Percentiles rank a stretch among this genome's conserved stretches.
Evolutionary conservation across 2,329 filamentous ascomycete genomes (phyloP).

Genomic region (Teratosphaeria viscida): DNA sequence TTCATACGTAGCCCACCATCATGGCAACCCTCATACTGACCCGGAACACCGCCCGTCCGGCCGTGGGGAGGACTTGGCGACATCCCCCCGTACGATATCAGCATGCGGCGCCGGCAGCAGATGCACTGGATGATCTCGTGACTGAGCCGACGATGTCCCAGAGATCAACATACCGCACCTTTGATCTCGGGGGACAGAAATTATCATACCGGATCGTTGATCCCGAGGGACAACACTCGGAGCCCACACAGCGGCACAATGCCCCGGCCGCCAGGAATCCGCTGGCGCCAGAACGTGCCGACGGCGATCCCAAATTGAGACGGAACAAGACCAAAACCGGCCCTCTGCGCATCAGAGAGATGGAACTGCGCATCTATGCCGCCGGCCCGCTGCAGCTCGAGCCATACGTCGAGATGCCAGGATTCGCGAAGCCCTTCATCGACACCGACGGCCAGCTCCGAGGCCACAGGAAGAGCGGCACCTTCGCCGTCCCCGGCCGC

Average conservation of each 20-base stretch:
- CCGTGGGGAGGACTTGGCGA: background rate
- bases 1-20: background rate
- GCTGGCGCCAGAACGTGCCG: background rate
- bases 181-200: background rate
- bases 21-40: background rate
- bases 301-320: background rate
- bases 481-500: background rate
- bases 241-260: background rate
- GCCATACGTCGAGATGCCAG: background rate
- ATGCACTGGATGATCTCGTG: background rate
- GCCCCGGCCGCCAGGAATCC: background rate
- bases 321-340: background rate
- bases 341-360: background rate
- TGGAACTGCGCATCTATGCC: background rate
- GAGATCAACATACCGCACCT: background rate
- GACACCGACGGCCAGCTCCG: background rate
- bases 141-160: background rate
- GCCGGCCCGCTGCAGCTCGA: background rate
- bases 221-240: background rate
- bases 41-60: background rate
- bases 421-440: background rate
- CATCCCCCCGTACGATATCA: background rate
- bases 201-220: background rate
- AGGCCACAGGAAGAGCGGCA: background rate
- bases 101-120: background rate